Base-by-base conservation (phyloP, 768 basidiomycete species). In the Paxillus rubicundulus region DNA sequence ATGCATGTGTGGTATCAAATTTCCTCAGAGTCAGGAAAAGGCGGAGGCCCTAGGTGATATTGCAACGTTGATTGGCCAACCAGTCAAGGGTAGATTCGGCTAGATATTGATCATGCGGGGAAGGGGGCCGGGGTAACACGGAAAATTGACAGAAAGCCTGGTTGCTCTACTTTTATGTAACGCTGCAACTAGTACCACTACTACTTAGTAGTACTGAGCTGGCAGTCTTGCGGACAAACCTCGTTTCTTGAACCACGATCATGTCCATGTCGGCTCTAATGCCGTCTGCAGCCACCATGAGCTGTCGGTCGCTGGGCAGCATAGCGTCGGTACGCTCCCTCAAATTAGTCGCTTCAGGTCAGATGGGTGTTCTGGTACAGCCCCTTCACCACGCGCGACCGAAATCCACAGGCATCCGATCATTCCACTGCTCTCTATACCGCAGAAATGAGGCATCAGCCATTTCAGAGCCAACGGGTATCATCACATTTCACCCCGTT, bases 201-300 rank as follows among this genome's bases (percentile, higher is more conserved):
- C 38, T 24, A 24, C 24, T 24, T 37, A 32, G 37, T 47, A 49
- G 57, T 56, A 51, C 52, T 50, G 55, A n/a, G 21, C n/a, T 46
- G 43, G 32, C 20, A 24, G 14, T 44, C 60, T 44, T 61, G 59
- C 49, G 62, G 59, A 61, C 16, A 57, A 34, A 24, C 24, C 39
- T 52, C 28, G 46, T 53, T 46, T 47, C 60, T 65, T 62, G 51
- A 64, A 61, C 60, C 45, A 51, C 57, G 30, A 66, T 54, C 58
- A 70, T 68, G 63, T 52, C 66, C 52, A 58, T 70, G 55, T 58
- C 61, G 66, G 68, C 64, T 59, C 61, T 62, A 39, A 60, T 61
- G 66, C 53, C 68, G 66, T 57, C 64, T 45, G 53, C 50, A 55
- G 47, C 54, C 49, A 61, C 59, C 16, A 56, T 56, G 53, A 57